These are phyloP conservation scores for Drechslerella coelobrocha DNA, from an alignment of 2,329 filamentous ascomycete genomes.

Conservation along the genomic window DNA sequence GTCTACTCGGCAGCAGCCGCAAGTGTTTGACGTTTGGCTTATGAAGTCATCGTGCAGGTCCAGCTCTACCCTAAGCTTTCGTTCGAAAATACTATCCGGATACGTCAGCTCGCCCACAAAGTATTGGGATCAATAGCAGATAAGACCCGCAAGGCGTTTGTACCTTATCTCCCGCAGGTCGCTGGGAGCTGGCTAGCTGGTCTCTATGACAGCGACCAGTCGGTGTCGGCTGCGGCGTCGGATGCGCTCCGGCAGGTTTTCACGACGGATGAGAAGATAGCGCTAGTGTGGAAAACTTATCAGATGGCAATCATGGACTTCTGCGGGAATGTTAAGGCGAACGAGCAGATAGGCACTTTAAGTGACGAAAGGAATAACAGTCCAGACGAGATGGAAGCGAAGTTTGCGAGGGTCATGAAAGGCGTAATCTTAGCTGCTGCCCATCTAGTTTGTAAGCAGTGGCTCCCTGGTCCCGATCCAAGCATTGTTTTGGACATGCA, in stretches of 20 bases:
- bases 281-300: slow-evolving; percentile 79
- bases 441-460: slow-evolving; percentile 62
- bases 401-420: slow-evolving; percentile 79
- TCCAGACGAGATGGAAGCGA: slow-evolving; percentile 81
- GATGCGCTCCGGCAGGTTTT: slow-evolving; percentile 80
- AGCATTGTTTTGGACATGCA: background rate
- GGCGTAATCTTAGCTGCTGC: slow-evolving; percentile 66
- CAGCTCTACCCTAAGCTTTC: slow-evolving; percentile 86
- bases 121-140: slow-evolving; percentile 71
- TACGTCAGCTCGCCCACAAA: slow-evolving; percentile 83
- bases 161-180: slow-evolving; percentile 75
- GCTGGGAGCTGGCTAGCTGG: slow-evolving; percentile 92
- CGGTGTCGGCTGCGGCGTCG: slow-evolving; percentile 75
- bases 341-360: slow-evolving; percentile 79
- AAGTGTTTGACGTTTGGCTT: background rate
- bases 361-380: slow-evolving; percentile 89
- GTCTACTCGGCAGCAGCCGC: slow-evolving; percentile 14
- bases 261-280: slow-evolving; percentile 77
- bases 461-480: background rate
- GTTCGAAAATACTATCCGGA: slow-evolving; percentile 85
- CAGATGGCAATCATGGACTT: slow-evolving; percentile 82
- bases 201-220: slow-evolving; percentile 81
- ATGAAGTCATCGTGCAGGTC: slow-evolving; percentile 64
- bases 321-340: slow-evolving; percentile 75
- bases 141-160: slow-evolving; percentile 78